A percentile compares a stretch with the other conserved stretches of the same genome.
phyloP scores from a whole-genome alignment of 805 yeast genomes.

The Kodamaea laetipori region DNA sequence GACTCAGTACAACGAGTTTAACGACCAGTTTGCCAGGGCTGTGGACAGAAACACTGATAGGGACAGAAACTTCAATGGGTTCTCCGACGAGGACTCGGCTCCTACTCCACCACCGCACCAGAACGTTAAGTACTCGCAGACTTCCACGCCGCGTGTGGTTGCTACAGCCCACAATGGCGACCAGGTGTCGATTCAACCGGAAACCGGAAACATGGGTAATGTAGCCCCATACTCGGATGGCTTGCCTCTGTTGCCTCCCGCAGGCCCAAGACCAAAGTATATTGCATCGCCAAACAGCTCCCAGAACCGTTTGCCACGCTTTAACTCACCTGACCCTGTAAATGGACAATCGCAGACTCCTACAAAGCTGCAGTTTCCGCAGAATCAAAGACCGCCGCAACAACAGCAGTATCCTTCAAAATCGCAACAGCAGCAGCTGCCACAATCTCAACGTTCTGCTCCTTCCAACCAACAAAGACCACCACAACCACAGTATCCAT shows the following conservation, averaged over 20 bases:
- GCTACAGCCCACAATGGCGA: conserved; percentile 11
- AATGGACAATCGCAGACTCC: conserved; percentile 3
- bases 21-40: conserved; percentile 36
- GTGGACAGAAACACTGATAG: conserved; percentile 20
- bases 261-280: conserved; percentile 28
- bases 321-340: conserved; percentile 1
- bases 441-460: conserved; percentile 17
- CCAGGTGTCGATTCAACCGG: conserved; percentile 29
- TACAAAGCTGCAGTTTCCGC: conserved; percentile 5
- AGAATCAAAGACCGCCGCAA: conserved; percentile 1
- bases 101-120: conserved; percentile 27
- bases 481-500: conserved; percentile 10
- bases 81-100: conserved; percentile 18
- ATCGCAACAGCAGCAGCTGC: conserved; percentile 17
- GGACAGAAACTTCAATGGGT: conserved; percentile 12
- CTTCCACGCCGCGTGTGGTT: conserved; percentile 18
- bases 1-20: conserved; percentile 46
- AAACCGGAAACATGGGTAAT: conserved; percentile 23
- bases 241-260: conserved; percentile 17
- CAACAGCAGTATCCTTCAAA: conserved; percentile 10
- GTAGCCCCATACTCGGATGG: conserved; percentile 20
- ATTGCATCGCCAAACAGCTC: conserved; percentile 35
- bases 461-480: conserved; percentile 8
- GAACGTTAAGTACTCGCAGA: conserved; percentile 7
- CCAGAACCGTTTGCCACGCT: conserved; percentile 25